Conservation (phyloP, 257 asterid genomes). For the Hygrophila difformis region DNA sequence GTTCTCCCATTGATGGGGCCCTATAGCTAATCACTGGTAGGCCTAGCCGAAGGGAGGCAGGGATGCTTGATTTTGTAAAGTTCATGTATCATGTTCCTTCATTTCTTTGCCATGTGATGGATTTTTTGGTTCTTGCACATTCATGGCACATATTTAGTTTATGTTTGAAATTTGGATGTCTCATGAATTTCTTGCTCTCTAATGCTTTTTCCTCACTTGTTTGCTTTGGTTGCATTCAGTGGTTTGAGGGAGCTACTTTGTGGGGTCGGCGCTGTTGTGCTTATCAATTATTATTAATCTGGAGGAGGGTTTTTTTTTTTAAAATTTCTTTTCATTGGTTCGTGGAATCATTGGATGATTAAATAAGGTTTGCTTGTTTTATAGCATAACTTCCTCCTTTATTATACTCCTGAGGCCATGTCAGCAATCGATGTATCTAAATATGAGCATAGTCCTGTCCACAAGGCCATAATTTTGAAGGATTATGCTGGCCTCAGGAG, state of each 20-base stretch:
- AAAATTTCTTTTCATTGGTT: slow-evolving; percentile 14
- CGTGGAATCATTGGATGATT: slow-evolving; percentile 26
- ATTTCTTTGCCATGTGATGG: too few relatives aligned
- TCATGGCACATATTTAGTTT: too few relatives aligned
- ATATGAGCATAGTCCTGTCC: slow-evolving; percentile 82
- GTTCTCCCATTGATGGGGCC: too few relatives aligned
- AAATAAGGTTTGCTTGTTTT: slow-evolving; percentile 15
- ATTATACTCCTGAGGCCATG: slow-evolving; percentile 29
- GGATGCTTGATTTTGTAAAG: too few relatives aligned
- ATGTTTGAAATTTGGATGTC: too few relatives aligned
- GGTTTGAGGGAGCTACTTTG: slow-evolving; percentile 2
- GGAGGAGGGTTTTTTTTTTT: slow-evolving; percentile 15
- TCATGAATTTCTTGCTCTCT: neutral
- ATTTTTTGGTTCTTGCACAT: too few relatives aligned
- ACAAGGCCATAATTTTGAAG: slow-evolving; percentile 68
- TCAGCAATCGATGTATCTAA: slow-evolving; percentile 59
- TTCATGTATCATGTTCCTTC: too few relatives aligned
- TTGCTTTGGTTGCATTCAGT: slow-evolving; percentile 15
- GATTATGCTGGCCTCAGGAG: slow-evolving; percentile 67
- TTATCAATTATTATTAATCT: neutral
- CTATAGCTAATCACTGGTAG: too few relatives aligned
- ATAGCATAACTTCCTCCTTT: neutral
- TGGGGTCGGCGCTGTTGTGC: neutral
- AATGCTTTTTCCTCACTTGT: slow-evolving; percentile 6
- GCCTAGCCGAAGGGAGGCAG: too few relatives aligned